Evolutionary conservation across 148 eudicot genomes (phyloP), one percentile per base, ranked within the genome.

Genomic region (Spergularia marina): DNA sequence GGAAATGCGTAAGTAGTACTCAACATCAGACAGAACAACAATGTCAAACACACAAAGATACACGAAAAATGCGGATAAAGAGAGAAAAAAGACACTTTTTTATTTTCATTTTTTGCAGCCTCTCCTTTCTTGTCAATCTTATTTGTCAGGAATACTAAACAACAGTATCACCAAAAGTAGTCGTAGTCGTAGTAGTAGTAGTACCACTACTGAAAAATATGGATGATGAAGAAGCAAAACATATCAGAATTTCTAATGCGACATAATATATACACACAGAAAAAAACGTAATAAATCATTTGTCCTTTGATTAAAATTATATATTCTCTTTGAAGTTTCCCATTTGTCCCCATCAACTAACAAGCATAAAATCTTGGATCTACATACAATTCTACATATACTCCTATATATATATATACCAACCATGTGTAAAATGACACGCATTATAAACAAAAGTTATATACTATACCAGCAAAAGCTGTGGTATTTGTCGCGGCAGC

Each of bases 101-200:
- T 41, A 30, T 0, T 23, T 21, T 59, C 20, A 30, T 30, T 30
- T 30, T 30, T 30, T 30, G 51, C 14, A 59, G 15, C 58, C 74
- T 54, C 34, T 57, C 51, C 76, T 83, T 76, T 73, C 70, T 57
- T 80, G 82, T 83, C 78, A 76, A 83, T 86, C 78, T 74, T 18
- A 65, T 54, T 65, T 41, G 84, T 81, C 86, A 86, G 86, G 74
- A 76, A 68, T 81, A 78, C 87, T 77, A 77, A 79, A 83, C 74
- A 79, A 86, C 91, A 81, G 87, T 81, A 77, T 77, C 77, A 58
- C 41, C 30, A 55, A 67, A 76, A 75, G 79, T 60, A 51, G 16
- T 63, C 51, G 21, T 34, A 72, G 17, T 10, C 49, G 34, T 0
- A 30, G 34, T 30, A 30, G 36, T 30, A 30, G 4, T 30, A 30